Base-by-base conservation (phyloP, 441 rosid genomes). In the Eruca vesicaria region DNA sequence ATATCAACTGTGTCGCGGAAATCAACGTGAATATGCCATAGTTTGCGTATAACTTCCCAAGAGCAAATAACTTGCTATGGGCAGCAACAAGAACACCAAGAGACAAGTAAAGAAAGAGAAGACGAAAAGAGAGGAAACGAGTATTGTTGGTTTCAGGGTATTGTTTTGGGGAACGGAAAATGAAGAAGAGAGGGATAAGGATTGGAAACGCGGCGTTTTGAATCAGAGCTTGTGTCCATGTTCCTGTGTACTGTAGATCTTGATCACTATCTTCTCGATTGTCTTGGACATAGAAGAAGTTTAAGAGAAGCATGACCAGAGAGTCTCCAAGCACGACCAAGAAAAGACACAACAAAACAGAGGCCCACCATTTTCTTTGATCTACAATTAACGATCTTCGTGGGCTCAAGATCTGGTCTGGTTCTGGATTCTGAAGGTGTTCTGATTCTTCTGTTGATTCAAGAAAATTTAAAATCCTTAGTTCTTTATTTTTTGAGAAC, bases 121-220 rank as follows among this genome's bases (percentile, higher is more conserved):
- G 60, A 61, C 66, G 59, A 32, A 78, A 72, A 2, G 56, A 48
- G 52, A 72, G 41, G 19, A 53, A 21, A 36, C 56, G 11, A 55
- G 64, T 12, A 23, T 6, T 53, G 62, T 15, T 78, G 16, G 63
- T 53, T 72, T 72, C 76, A 2, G 10, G 73, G 59, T 66, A 66
- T 52, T 1, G 60, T 66, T 78, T 72, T 60, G 73, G 80, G 16
- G 41, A 60, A 72, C 73, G 73, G 32, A 72, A 72, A 20, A 66
- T 43, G 71, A 76, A 73, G 2, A 63, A 33, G 16, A 82, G 78
- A 60, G 85, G 85, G 16, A 73, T 69, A n/a, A 82, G 76, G n/a
- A 79, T 2, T 14, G 81, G 82, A 73, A 82, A 82, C 72, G 76
- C 82, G 12, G 79, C 85, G 70, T 74, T 82, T 69, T 79, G 81